Evolutionary conservation across 2,329 filamentous ascomycete species (phyloP).

Genomic region (Samsoniella hepiali): DNA sequence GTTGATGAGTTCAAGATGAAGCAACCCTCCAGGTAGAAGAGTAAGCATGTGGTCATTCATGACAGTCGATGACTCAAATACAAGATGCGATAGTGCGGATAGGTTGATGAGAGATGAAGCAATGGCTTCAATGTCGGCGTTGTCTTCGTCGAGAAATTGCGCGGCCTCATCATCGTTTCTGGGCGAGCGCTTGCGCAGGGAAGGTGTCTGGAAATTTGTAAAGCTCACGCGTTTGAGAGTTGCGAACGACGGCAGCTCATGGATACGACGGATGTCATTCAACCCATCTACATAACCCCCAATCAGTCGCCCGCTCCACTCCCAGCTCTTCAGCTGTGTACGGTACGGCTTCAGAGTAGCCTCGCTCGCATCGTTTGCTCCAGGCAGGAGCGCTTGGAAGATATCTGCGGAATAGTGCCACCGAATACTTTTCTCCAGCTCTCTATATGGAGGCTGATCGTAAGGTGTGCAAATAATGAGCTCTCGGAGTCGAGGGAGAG

Average conservation of each 20-base stretch:
- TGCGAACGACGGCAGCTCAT: conserved; percentile 55
- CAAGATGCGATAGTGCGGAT: conserved; percentile 61
- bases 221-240: conserved; percentile 55
- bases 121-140: conserved; percentile 39
- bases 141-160: conserved; percentile 38
- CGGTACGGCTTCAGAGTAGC: conserved; percentile 28
- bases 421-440: conserved; percentile 52
- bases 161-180: conserved; percentile 32
- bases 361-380: conserved; percentile 39
- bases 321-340: conserved; percentile 51
- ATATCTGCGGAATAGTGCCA: conserved; percentile 69
- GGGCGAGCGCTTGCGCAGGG: conserved; percentile 36
- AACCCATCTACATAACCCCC: conserved; percentile 44
- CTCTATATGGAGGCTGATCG: conserved; percentile 65
- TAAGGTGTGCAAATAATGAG: conserved; percentile 69
- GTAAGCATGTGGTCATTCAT: conserved; percentile 67
- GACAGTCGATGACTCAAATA: conserved; percentile 72
- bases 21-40: conserved; percentile 62
- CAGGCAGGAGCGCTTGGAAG: conserved; percentile 59
- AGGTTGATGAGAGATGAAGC: conserved; percentile 43
- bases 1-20: conserved; percentile 70
- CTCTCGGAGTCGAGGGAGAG: conserved; percentile 63
- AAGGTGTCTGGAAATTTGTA: conserved; percentile 61
- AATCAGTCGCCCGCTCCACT: conserved; percentile 57
- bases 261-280: conserved; percentile 49